These are phyloP conservation scores for Colletotrichum sp. DNA, from an alignment of 2,329 filamentous ascomycete genomes.

Conservation along the genomic window DNA sequence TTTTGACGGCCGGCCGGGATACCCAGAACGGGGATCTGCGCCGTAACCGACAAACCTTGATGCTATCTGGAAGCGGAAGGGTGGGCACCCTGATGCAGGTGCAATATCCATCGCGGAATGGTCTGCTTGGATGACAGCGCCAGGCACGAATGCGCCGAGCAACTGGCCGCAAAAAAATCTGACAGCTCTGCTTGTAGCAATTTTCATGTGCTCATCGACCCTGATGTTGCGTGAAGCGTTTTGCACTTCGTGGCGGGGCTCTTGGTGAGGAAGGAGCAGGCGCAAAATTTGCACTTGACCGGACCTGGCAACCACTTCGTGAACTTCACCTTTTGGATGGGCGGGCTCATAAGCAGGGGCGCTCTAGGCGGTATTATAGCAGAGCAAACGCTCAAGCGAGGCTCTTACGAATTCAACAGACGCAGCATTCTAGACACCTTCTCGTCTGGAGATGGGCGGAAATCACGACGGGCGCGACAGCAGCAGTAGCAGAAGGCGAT, in stretches of 20 bases:
- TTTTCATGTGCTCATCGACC: background rate
- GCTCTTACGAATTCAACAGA: background rate
- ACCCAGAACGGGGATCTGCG: conserved; percentile 9
- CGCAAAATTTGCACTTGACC: background rate
- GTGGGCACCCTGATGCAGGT: conserved; percentile 8
- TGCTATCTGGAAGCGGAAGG: background rate
- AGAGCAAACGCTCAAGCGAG: background rate
- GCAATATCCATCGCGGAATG: background rate
- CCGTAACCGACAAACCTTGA: conserved; percentile 19
- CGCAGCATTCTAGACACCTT: background rate
- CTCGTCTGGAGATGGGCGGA: background rate
- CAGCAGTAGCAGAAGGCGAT: background rate
- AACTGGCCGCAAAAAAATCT: background rate
- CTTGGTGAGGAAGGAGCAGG: background rate
- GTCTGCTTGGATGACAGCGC: background rate
- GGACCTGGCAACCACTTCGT: background rate
- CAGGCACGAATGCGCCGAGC: conserved; percentile 13
- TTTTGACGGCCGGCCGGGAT: conserved; percentile 3
- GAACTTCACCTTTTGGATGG: background rate
- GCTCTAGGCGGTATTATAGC: background rate
- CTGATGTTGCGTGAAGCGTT: background rate
- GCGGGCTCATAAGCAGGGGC: background rate
- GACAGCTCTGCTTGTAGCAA: background rate
- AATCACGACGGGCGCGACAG: background rate
- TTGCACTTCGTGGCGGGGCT: background rate